Evolutionary conservation across 768 basidiomycete species (phyloP).

Genomic region (Boletus rubropictus): DNA sequence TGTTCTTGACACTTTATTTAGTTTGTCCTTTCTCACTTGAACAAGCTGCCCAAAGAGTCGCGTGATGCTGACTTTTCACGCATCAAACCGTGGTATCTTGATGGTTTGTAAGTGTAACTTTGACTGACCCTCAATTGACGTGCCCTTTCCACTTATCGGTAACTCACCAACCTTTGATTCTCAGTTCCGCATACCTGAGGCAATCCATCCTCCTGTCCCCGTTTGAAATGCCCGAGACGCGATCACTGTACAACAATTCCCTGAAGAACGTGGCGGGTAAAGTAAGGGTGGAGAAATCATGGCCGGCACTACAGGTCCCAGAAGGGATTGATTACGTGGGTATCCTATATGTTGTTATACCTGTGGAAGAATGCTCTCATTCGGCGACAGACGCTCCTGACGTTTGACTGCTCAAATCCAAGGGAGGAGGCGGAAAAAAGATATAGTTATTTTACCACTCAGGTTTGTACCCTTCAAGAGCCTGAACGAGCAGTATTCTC

Average conservation of each 20-base stretch:
- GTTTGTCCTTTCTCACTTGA: slow-evolving; percentile 83
- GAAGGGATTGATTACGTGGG: slow-evolving; percentile 78
- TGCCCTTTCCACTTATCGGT: slow-evolving; percentile 48
- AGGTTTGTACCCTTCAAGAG: slow-evolving; percentile 39
- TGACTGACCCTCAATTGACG: slow-evolving; percentile 44
- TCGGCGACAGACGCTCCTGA: slow-evolving; percentile 53
- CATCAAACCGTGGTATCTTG: slow-evolving; percentile 97
- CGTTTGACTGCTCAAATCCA: slow-evolving; percentile 66
- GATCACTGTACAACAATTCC: slow-evolving; percentile 66
- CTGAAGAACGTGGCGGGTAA: slow-evolving; percentile 86
- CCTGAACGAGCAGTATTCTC: background rate
- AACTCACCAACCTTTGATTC: background rate
- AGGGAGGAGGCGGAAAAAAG: slow-evolving; percentile 83
- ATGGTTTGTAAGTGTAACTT: slow-evolving; percentile 69
- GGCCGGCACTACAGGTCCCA: slow-evolving; percentile 71
- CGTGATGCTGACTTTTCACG: slow-evolving; percentile 94
- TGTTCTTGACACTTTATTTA: slow-evolving; percentile 27
- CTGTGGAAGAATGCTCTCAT: background rate
- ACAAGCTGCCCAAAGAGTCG: slow-evolving; percentile 87
- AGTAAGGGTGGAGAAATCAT: slow-evolving; percentile 60
- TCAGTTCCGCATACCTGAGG: slow-evolving; percentile 77
- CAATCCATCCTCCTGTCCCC: slow-evolving; percentile 86
- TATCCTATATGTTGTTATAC: background rate
- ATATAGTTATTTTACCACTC: slow-evolving; percentile 81
- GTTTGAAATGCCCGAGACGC: slow-evolving; percentile 85